Evolutionary conservation across 2,329 filamentous ascomycete genomes (phyloP).

Genomic region (Stromatinia cepivora): DNA sequence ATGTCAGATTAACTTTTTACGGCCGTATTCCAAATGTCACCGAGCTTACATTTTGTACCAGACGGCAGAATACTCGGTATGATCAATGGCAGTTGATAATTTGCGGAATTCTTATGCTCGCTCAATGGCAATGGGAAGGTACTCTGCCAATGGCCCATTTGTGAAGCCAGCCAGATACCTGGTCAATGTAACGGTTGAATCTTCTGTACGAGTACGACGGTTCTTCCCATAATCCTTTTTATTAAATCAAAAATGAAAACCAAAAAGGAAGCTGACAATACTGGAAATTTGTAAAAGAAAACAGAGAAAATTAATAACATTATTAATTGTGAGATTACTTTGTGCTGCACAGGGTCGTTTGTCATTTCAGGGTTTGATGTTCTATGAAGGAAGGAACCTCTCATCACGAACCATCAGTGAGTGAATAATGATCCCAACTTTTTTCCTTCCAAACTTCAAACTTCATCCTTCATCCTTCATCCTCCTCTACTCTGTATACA

Average conservation of each 20-base stretch:
- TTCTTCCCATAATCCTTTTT: slow-evolving; percentile 2
- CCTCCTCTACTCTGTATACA: too few relatives aligned
- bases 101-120: slow-evolving; percentile 10
- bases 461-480: not conserved
- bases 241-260: not conserved
- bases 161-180: slow-evolving; percentile 5
- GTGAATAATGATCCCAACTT: not conserved
- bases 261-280: not conserved
- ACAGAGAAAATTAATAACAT: not conserved
- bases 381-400: not conserved
- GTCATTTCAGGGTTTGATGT: slow-evolving; percentile 2
- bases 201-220: slow-evolving; percentile 13
- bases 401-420: not conserved
- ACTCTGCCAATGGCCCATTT: not conserved
- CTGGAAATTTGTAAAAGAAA: not conserved
- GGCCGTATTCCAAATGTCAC: slow-evolving; percentile 14
- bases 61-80: slow-evolving; percentile 7
- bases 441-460: not conserved
- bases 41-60: slow-evolving; percentile 9
- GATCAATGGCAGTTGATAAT: not conserved
- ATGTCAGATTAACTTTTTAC: slow-evolving; percentile 17
- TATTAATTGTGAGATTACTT: not conserved
- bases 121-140: slow-evolving; percentile 1
- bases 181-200: slow-evolving; percentile 11
- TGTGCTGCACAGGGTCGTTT: slow-evolving; percentile 1